Evolutionary conservation across 192 early-diverging fungal genomes (phyloP).

Genomic region (Umbelopsis vinacea): DNA sequence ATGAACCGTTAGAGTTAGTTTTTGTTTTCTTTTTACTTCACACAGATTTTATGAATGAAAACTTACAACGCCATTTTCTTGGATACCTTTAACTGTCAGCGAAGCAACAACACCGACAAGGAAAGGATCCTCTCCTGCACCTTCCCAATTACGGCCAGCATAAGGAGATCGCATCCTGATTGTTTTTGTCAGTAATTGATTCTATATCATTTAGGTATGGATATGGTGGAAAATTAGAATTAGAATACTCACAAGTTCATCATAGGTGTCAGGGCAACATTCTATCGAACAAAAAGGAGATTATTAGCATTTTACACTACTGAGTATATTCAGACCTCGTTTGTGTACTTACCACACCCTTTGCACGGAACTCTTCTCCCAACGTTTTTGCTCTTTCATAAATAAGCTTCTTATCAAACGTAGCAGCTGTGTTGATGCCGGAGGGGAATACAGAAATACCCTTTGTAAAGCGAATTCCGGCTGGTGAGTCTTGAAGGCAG

Average conservation of each 20-base stretch:
- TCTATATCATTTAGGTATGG: too few relatives aligned
- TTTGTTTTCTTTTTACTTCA: background rate
- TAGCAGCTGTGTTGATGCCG: constrained; percentile 63
- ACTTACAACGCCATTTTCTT: constrained; percentile 28
- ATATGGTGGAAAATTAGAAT: too few relatives aligned
- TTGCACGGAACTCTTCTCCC: constrained; percentile 59
- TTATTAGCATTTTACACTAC: background rate
- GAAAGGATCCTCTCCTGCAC: constrained; percentile 33
- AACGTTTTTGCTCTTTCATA: constrained; percentile 46
- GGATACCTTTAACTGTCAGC: constrained; percentile 26
- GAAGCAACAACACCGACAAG: constrained; percentile 15
- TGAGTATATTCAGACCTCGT: too few relatives aligned
- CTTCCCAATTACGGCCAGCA: constrained; percentile 34
- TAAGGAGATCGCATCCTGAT: constrained; percentile 24
- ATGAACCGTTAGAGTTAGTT: background rate
- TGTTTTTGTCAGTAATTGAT: too few relatives aligned
- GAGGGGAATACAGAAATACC: constrained; percentile 47
- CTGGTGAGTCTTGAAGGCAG: constrained; percentile 56
- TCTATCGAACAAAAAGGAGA: background rate
- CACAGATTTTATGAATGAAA: background rate
- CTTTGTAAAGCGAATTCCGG: constrained; percentile 47
- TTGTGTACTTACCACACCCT: constrained; percentile 41
- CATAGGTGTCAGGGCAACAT: constrained; percentile 9
- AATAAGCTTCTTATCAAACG: constrained; percentile 59
- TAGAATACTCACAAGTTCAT: constrained; percentile 16